Base-by-base conservation (phyloP, 768 basidiomycete genomes). In the Mycena capillaripes region DNA sequence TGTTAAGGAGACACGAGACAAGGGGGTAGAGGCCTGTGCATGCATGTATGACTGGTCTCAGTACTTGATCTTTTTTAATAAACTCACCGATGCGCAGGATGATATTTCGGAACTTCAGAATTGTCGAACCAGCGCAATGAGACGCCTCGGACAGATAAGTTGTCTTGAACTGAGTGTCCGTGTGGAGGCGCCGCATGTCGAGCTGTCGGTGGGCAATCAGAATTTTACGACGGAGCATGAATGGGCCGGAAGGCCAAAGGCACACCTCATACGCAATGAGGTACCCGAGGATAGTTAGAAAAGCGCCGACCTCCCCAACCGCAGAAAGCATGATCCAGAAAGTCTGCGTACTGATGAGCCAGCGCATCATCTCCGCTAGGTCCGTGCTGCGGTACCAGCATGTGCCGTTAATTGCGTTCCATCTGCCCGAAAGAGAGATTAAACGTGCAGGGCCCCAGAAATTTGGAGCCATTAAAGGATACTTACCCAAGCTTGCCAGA, bases 331-430 rank as follows among this genome's bases (percentile, higher is more conserved):
- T 10, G 19, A 68, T 36, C 66, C 66, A 68, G 44, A 68, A 36
- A 1, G 57, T 68, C 55, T 68, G 66, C 6, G 66, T 68, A 8
- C 57, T 57, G 57, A 68, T 21, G 7, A 68, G 44, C 66, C 66
- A 68, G 57, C 58, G 32, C 19, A 68, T 21, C 46, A 36, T 68
- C 17, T 27, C 46, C 10, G 29, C 57, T 21, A 46, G 66, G 36
- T 68, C 32, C 17, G 29, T 34, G 56, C 56, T 68, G 57, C 66
- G 55, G 16, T 58, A 58, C 66, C 56, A 67, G 27, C 56, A 59
- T 23, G 23, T 48, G 3, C n/a, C 23, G 23, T 48, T 46, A 2
- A 34, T 19, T 10, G 29, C 44, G 34, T 59, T 44, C 57, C 66
- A 68, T 59, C 66, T 68, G 66, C 44, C 19, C n/a, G 29, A 59